These are phyloP conservation scores for Potentilla sterilis DNA, from an alignment of 306 rosid genomes.

Conservation along the genomic window DNA sequence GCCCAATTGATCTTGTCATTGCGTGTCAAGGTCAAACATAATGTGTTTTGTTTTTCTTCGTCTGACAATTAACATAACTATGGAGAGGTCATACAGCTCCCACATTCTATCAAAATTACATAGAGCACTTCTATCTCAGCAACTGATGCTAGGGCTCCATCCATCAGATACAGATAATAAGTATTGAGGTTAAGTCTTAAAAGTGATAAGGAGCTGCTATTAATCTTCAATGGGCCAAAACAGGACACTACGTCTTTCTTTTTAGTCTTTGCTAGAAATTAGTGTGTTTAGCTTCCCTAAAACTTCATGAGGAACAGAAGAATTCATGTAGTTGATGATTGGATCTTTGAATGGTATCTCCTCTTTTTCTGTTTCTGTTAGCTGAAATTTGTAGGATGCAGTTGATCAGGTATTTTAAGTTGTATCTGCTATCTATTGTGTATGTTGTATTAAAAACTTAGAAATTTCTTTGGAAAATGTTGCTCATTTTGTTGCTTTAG, in stretches of 20 bases:
- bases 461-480: background rate
- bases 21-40: background rate
- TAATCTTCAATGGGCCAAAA: background rate
- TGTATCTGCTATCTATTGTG: background rate
- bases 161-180: background rate
- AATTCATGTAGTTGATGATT: too few relatives aligned
- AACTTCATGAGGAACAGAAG: background rate
- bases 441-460: background rate
- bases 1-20: background rate
- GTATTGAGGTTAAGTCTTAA: background rate
- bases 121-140: background rate
- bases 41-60: background rate
- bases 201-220: background rate
- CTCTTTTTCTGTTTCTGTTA: background rate
- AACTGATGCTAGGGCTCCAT: background rate
- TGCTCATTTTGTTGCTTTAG: slow-evolving; percentile 16
- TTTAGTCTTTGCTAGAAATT: background rate
- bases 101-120: background rate
- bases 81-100: background rate
- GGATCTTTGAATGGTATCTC: background rate
- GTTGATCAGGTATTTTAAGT: background rate
- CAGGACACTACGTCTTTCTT: background rate
- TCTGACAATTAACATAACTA: background rate
- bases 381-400: background rate
- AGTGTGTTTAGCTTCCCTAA: background rate